Percentiles rank a stretch among this genome's conserved stretches.
These are phyloP conservation scores for Candida vaughaniae DNA, from an alignment of 805 yeast species.

Conservation along the genomic window DNA sequence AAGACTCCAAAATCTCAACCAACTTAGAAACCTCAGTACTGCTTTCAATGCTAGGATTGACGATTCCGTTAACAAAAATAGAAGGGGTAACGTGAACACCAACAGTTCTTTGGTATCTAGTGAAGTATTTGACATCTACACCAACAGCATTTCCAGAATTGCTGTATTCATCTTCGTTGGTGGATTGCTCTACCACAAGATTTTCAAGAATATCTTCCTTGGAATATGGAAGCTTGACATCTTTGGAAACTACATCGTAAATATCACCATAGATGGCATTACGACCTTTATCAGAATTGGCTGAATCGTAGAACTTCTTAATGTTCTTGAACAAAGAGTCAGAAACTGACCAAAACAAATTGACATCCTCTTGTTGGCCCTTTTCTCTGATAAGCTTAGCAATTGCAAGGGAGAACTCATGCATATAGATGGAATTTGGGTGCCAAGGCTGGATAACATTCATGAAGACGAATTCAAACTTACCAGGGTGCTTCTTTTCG, in stretches of 20 bases:
- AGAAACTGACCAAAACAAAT: slow-evolving; percentile 48
- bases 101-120: slow-evolving; percentile 69
- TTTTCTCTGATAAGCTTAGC: slow-evolving; percentile 56
- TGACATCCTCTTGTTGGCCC: slow-evolving; percentile 6
- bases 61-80: slow-evolving; percentile 67
- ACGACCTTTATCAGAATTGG: slow-evolving; percentile 52
- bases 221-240: slow-evolving; percentile 28
- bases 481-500: slow-evolving; percentile 43
- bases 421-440: slow-evolving; percentile 62
- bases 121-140: slow-evolving; percentile 69
- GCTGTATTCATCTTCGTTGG: slow-evolving; percentile 26
- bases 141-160: slow-evolving; percentile 62
- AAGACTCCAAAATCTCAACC: slow-evolving; percentile 34
- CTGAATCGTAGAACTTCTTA: slow-evolving; percentile 59
- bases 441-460: slow-evolving; percentile 94
- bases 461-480: slow-evolving; percentile 60
- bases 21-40: slow-evolving; percentile 53
- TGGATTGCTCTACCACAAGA: slow-evolving; percentile 30
- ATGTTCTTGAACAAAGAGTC: slow-evolving; percentile 55
- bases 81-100: slow-evolving; percentile 89
- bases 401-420: slow-evolving; percentile 72
- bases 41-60: slow-evolving; percentile 56
- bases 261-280: slow-evolving; percentile 54
- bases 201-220: slow-evolving; percentile 33
- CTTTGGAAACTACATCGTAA: slow-evolving; percentile 37